Evolutionary conservation across 371 early-diverging fungal genomes (phyloP).

Genomic region (Capillidium heterosporum): DNA sequence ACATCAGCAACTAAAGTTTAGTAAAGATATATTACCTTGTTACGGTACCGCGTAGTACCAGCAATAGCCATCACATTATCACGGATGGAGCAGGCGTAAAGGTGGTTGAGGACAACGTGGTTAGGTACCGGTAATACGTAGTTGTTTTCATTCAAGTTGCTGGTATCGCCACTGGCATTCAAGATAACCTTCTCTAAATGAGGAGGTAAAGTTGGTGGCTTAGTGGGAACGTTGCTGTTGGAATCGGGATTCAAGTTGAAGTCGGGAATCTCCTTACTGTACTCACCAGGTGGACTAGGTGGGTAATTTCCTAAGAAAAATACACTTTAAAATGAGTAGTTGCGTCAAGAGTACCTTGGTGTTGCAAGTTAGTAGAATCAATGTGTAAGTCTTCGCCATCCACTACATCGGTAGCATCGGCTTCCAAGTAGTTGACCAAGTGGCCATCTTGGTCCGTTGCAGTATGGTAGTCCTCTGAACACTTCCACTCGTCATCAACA

Average conservation of each 20-base stretch:
- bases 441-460: conserved; percentile 89
- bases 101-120: conserved; percentile 84
- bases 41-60: conserved; percentile 64
- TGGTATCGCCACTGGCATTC: conserved; percentile 37
- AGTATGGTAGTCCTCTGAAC: conserved; percentile 72
- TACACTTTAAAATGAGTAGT: neutral
- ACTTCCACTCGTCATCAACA: conserved; percentile 95
- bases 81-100: conserved; percentile 88
- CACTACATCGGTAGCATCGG: no score
- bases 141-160: conserved; percentile 28
- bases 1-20: neutral
- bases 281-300: conserved; percentile 7
- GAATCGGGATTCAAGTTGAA: neutral
- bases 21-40: conserved; percentile 39
- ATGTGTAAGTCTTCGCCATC: no score
- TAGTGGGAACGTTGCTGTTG: neutral
- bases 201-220: conserved; percentile 78
- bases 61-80: conserved; percentile 93
- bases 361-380: neutral
- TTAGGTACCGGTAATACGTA: conserved; percentile 69
- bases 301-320: neutral
- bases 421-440: conserved; percentile 84
- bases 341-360: neutral
- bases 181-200: conserved; percentile 81
- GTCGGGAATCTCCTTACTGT: conserved; percentile 1